Base-by-base conservation (phyloP, 164 flowering plant species). In the Vitis riparia region DNA sequence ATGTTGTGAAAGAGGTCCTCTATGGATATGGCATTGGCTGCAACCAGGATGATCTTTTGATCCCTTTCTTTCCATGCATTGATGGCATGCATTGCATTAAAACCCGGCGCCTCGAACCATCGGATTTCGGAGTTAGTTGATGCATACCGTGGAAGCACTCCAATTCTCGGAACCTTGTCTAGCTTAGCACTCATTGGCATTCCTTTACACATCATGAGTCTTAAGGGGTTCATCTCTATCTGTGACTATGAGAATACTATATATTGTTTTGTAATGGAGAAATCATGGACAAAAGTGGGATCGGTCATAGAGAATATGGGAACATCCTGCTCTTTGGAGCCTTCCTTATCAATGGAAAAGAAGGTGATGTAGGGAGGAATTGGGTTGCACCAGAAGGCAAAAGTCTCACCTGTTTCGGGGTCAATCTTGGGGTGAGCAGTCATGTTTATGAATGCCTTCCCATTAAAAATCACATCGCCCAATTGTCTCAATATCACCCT, bases 341-440 rank as follows among this genome's bases (percentile, higher is more conserved):
- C 79, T 2, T 51, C 14, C 1, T 30, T 8, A 13, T 63, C 50
- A 62, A 76, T 63, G 3, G 66, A 29, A 52, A 76, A 76, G 55
- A 32, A 71, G 23, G 71, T 71, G 5, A 71, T 15, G 48, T 11
- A 71, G 1, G 72, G 75, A 1, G 55, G 47, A 13, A 68, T 3
- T 0, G 32, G 62, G 55, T 53, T 29, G 61, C 16, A 37, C 1
- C 68, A 11, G 50, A 76, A 76, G 14, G 75, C 79, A n/a, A 71
- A 76, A 8, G 63, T 11, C 62, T 76, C 79, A 3, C 64, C 64
- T 0, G 72, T 56, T 15, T 56, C 69, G 5, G 63, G 53, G 64
- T 76, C 76, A 3, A 68, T 19, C 55, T 76, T 76, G 0, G 79
- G 79, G 66, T 73, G 76, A 6, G 76, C 76, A 8, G 71, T 68